These are phyloP conservation scores for Rhizoctonia solani DNA, from an alignment of 1,284 basidiomycete species.

Conservation along the genomic window DNA sequence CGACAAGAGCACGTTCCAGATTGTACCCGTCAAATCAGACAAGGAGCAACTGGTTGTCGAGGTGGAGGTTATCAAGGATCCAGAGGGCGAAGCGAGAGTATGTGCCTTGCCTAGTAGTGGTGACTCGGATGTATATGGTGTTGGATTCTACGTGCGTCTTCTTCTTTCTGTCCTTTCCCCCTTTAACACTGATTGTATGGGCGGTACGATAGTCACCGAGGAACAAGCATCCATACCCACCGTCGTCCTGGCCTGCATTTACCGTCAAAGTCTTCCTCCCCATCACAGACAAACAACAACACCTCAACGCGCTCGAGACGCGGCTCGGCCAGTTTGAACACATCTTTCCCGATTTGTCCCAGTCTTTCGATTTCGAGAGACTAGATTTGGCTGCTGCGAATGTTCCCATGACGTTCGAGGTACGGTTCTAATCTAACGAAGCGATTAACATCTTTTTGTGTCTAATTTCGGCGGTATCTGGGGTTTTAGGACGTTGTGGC, in stretches of 20 bases:
- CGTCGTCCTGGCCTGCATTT: constrained; percentile 2
- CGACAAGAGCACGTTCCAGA: constrained; percentile 15
- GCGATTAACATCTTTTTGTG: too few species aligned
- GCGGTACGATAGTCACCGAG: constrained; percentile 1
- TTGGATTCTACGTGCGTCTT: constrained; percentile 15
- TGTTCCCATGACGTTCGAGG: constrained; percentile 13
- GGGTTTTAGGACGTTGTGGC: background rate
- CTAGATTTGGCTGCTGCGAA: constrained; percentile 1
- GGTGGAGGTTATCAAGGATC: constrained; percentile 25
- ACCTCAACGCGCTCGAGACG: constrained; percentile 8
- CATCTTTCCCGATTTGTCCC: constrained; percentile 17
- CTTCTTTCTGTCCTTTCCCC: background rate
- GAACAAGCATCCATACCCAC: background rate
- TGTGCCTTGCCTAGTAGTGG: constrained; percentile 18
- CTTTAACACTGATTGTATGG: background rate
- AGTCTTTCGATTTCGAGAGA: background rate
- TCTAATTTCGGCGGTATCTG: too few species aligned
- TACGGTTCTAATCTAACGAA: background rate
- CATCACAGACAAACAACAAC: background rate
- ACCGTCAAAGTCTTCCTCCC: constrained; percentile 17
- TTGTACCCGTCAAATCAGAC: constrained; percentile 22
- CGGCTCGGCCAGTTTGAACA: constrained; percentile 31
- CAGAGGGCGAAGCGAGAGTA: background rate
- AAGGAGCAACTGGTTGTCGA: constrained; percentile 25
- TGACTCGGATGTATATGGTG: constrained; percentile 13